phyloP scores from a whole-genome alignment of 441 rosid genomes.

The Pelargonium citronellum region DNA sequence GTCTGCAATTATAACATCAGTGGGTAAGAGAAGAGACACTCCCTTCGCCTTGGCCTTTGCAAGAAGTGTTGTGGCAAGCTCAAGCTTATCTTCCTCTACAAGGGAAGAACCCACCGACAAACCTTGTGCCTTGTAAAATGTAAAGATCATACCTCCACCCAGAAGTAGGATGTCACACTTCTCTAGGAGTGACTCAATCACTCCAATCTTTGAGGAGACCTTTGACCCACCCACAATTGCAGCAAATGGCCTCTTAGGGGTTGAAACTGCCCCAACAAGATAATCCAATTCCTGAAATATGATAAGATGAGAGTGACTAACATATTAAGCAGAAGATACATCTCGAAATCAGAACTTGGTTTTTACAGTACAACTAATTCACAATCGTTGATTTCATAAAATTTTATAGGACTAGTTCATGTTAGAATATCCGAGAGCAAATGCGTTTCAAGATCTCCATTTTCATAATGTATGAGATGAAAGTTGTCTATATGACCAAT shows the following conservation, averaged over 20 bases:
- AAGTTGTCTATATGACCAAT: too few species aligned
- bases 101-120: constrained; percentile 73
- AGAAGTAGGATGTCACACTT: constrained; percentile 63
- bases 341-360: too few species aligned
- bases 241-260: constrained; percentile 93
- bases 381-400: too few species aligned
- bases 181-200: constrained; percentile 76
- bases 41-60: constrained; percentile 83
- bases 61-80: constrained; percentile 64
- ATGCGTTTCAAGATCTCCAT: too few species aligned
- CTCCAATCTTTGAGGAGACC: constrained; percentile 88
- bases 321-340: too few species aligned
- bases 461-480: too few species aligned
- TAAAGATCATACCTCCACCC: constrained; percentile 93
- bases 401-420: too few species aligned
- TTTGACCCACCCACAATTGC: constrained; percentile 93
- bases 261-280: constrained; percentile 87
- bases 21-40: constrained; percentile 67
- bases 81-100: constrained; percentile 85
- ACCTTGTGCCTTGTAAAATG: constrained; percentile 91
- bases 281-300: constrained; percentile 75
- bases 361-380: too few species aligned
- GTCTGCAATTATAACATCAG: constrained; percentile 82
- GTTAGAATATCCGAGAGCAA: too few species aligned
- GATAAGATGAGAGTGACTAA: constrained; percentile 9